phyloP scores from a whole-genome alignment of 75 land plant species.

The Isoetes taiwanensis region DNA sequence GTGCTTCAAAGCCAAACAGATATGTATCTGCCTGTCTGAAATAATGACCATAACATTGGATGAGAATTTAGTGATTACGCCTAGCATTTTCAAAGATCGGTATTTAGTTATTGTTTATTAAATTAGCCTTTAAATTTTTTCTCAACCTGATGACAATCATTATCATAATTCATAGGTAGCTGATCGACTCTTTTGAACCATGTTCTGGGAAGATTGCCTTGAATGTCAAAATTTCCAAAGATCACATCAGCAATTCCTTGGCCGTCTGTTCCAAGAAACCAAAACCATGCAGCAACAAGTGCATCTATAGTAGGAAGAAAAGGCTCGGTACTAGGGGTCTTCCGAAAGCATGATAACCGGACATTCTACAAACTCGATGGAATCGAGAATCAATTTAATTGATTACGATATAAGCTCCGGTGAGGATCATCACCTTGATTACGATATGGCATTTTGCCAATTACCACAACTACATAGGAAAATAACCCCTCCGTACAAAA shows the following conservation, averaged over 20 bases:
- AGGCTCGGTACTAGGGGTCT: slow-evolving; percentile 56
- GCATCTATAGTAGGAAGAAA: slow-evolving; percentile 38
- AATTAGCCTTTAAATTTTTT: too few relatives aligned
- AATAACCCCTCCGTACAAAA: slow-evolving; percentile 18
- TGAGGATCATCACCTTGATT: slow-evolving; percentile 48
- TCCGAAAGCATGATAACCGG: slow-evolving; percentile 58
- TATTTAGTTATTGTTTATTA: too few relatives aligned
- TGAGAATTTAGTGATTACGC: too few relatives aligned
- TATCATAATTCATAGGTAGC: slow-evolving; percentile 50
- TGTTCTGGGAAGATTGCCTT: slow-evolving; percentile 50
- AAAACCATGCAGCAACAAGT: slow-evolving; percentile 73
- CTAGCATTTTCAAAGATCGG: too few relatives aligned
- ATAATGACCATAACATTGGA: too few relatives aligned
- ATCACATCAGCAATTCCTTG: slow-evolving; percentile 57
- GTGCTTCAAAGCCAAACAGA: too few relatives aligned
- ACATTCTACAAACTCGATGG: slow-evolving; percentile 20
- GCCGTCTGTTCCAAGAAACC: slow-evolving; percentile 77
- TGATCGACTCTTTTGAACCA: slow-evolving; percentile 53
- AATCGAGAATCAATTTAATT: too few relatives aligned
- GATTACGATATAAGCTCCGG: too few relatives aligned
- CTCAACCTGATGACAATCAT: too few relatives aligned
- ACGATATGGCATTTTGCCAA: slow-evolving; percentile 56
- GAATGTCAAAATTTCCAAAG: slow-evolving; percentile 47
- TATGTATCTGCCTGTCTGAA: too few relatives aligned
- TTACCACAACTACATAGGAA: slow-evolving; percentile 54